Evolutionary conservation across 1,284 basidiomycete genomes (phyloP).

Genomic region (Sporisorium iseilematis-ciliati): DNA sequence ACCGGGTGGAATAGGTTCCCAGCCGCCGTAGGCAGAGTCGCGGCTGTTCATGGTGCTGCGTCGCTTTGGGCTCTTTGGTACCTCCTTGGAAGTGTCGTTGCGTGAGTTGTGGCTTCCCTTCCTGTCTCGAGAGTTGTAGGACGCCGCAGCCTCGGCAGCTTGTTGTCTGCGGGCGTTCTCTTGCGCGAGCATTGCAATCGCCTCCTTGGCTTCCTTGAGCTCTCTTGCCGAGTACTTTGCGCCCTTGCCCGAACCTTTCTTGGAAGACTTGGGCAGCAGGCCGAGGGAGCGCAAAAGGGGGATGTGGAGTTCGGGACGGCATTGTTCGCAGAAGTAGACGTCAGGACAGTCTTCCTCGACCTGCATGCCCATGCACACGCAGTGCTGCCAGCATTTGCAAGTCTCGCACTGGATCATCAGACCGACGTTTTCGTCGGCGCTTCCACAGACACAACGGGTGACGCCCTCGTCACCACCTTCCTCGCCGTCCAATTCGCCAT

Average conservation of each 20-base stretch:
- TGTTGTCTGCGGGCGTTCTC: constrained; percentile 63
- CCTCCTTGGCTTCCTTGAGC: constrained; percentile 67
- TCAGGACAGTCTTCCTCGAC: constrained; percentile 78
- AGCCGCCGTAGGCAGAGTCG: constrained; percentile 91
- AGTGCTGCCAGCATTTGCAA: constrained; percentile 98
- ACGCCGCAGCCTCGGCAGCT: constrained; percentile 36
- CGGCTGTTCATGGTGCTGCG: constrained; percentile 93
- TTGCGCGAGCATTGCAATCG: constrained; percentile 59
- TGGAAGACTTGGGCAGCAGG: constrained; percentile 52
- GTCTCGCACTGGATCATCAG: constrained; percentile 98
- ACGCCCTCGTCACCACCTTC: constrained; percentile 81
- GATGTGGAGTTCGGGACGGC: constrained; percentile 84
- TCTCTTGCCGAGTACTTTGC: constrained; percentile 58
- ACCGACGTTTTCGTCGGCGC: constrained; percentile 75
- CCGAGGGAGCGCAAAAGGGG: constrained; percentile 65
- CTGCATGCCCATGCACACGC: constrained; percentile 93
- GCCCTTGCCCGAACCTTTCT: constrained; percentile 56
- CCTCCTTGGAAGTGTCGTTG: constrained; percentile 26
- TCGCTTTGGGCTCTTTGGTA: constrained; percentile 74
- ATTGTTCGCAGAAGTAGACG: constrained; percentile 89
- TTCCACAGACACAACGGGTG: constrained; percentile 94
- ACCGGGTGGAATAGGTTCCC: constrained; percentile 75
- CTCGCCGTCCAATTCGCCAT: constrained; percentile 59
- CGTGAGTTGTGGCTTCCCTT: constrained; percentile 29
- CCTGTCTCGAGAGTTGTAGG: constrained; percentile 40